phyloP scores from a whole-genome alignment of 169 alveolate species.

The Plasmodium gonderi region DNA sequence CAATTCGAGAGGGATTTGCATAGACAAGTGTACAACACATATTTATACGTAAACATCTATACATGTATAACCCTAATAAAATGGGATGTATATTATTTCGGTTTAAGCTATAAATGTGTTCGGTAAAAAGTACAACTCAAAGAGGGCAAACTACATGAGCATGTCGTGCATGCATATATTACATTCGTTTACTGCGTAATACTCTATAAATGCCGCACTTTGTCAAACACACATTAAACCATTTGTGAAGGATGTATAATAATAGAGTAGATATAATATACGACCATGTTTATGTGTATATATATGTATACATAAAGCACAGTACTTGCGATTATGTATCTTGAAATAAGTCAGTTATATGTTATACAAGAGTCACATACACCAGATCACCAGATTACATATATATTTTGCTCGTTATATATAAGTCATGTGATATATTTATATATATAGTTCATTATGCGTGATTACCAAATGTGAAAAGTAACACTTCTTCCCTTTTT shows the following conservation, averaged over 20 bases:
- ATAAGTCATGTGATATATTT: background rate
- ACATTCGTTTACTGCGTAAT: background rate
- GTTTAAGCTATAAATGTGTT: too few relatives aligned
- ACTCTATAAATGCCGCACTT: background rate
- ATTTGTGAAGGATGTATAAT: background rate
- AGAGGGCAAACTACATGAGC: too few relatives aligned
- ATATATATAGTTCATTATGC: background rate
- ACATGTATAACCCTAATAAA: background rate
- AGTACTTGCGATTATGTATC: background rate
- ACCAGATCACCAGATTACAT: background rate
- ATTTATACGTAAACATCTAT: too few relatives aligned
- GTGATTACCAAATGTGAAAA: conserved; percentile 59
- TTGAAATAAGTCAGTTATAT: background rate
- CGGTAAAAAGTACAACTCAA: too few relatives aligned
- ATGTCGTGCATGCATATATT: background rate
- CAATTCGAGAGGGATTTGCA: too few relatives aligned
- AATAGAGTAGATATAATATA: background rate
- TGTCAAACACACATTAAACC: background rate
- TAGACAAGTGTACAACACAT: too few relatives aligned
- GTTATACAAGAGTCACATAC: background rate
- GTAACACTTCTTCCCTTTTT: conserved; percentile 26
- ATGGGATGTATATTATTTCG: too few relatives aligned
- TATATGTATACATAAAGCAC: background rate
- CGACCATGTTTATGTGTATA: background rate
- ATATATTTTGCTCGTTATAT: background rate